phyloP scores from a whole-genome alignment of 176 grass and related monocot species.

The Poa annua region DNA sequence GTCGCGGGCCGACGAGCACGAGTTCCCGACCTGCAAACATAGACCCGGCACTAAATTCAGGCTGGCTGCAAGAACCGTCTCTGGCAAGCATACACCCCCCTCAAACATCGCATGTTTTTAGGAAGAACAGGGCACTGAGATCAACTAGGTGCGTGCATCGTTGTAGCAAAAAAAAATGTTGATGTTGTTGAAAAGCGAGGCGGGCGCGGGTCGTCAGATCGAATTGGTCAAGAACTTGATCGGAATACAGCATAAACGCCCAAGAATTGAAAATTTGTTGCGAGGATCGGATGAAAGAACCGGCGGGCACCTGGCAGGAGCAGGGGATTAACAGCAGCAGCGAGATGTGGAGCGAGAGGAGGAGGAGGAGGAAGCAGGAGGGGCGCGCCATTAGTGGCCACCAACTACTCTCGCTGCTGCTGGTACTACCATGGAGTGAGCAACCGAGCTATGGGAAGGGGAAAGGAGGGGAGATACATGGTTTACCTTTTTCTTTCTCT shows the following conservation, averaged over 20 bases:
- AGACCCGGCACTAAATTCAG: conserved; percentile 6
- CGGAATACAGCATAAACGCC: not conserved
- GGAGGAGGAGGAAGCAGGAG: not conserved
- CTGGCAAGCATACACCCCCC: not conserved
- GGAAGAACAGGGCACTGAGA: not conserved
- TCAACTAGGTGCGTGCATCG: not conserved
- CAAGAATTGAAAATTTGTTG: not conserved
- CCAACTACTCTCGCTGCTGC: conserved; percentile 1
- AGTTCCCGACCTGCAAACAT: conserved; percentile 51
- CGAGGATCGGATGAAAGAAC: conserved; percentile 18
- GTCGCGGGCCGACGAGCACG: conserved; percentile 73
- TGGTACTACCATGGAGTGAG: conserved; percentile 7
- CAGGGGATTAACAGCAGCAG: conserved; percentile 39
- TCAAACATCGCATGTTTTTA: not conserved
- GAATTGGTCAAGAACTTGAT: conserved; percentile 19
- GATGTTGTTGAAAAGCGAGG: not conserved
- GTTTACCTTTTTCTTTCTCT: not conserved
- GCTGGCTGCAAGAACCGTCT: not conserved
- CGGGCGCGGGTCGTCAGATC: conserved; percentile 9
- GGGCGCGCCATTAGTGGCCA: conserved; percentile 37
- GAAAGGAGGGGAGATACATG: conserved; percentile 2
- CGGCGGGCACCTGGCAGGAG: conserved; percentile 42
- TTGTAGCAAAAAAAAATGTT: not conserved
- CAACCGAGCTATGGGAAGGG: not conserved
- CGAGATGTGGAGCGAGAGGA: conserved; percentile 30